Base-by-base conservation (phyloP, 2,329 filamentous ascomycete species). In the Penicillium sp. region DNA sequence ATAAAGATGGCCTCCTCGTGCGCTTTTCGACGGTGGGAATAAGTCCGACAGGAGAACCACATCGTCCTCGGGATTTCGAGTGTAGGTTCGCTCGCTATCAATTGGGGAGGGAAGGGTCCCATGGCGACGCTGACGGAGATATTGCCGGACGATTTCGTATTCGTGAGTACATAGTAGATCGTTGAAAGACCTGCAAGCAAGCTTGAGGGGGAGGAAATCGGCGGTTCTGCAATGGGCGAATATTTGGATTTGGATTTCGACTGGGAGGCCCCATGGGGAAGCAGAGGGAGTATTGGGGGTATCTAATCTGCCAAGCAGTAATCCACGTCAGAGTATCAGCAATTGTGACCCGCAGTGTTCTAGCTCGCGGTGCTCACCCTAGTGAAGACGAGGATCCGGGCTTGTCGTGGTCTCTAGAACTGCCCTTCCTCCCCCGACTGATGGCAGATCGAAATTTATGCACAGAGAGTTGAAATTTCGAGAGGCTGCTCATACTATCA, bases 31-130 rank as follows among this genome's bases (percentile, higher is more conserved):
- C 0, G 66, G 66, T 4, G 62, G 65, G 32, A 68, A 68, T 6
- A 68, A 50, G 43, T 68, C 66, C 8, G 65, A 68, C 11, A 68
- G 50, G 15, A 68, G 57, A 25, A 68, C 60, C 23, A 66, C 64
- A 51, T 68, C 64, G 40, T 68, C 65, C 44, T 65, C 56, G 3
- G 66, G 64, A 26, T 62, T 63, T 30, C 64, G 55, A 22, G 64
- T 67, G 48, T 68, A 66, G 14, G 45, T 58, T 32, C 52, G 55
- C 23, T 60, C 57, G 37, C 48, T 45, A 29, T 62, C 55, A 28
- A 65, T 59, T 6, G 62, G 62, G 3, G 61, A 63, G 4, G 66
- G 66, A 11, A 68, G 59, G 23, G 62, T 67, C 22, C 65, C 66
- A 47, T 68, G 63, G 4, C 66, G 64, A 22, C 61, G 61, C 20